These are phyloP conservation scores for Theobroma grandiflorum DNA, from an alignment of 441 rosid species.

Conservation along the genomic window DNA sequence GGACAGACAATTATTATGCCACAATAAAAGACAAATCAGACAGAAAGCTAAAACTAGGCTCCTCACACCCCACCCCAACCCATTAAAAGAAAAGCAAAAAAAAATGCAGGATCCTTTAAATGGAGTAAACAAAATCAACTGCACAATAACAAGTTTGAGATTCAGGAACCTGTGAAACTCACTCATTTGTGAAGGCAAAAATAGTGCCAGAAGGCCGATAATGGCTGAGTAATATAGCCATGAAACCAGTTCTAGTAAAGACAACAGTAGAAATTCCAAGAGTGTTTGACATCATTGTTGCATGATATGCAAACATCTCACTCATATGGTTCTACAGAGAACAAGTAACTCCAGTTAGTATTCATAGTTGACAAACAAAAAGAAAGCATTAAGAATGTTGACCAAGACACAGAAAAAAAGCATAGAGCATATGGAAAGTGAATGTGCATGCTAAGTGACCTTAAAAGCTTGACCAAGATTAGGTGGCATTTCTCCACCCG, in stretches of 20 bases:
- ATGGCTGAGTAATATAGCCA: constrained; percentile 91
- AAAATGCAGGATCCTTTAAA: not conserved
- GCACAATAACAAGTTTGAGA: not conserved
- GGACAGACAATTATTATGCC: not conserved
- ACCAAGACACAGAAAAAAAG: not conserved
- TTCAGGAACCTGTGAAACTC: constrained; percentile 35
- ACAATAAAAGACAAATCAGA: not conserved
- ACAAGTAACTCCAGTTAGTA: constrained; percentile 27
- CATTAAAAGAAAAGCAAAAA: not conserved
- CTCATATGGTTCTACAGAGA: constrained; percentile 90
- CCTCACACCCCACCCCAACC: not conserved
- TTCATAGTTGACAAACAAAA: constrained; percentile 25
- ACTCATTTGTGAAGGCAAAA: constrained; percentile 98
- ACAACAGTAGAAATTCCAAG: constrained; percentile 96
- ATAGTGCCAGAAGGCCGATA: constrained; percentile 97
- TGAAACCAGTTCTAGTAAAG: constrained; percentile 96
- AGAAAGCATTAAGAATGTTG: not conserved
- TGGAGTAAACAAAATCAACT: not conserved
- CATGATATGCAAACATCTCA: constrained; percentile 99
- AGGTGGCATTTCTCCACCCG: constrained; percentile 80
- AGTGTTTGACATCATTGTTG: constrained; percentile 99
- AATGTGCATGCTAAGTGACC: constrained; percentile 47
- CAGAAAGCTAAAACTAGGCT: not conserved
- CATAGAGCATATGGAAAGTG: not conserved
- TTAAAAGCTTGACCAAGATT: constrained; percentile 96